These are phyloP conservation scores for Raphanus hybrid DNA, from an alignment of 441 rosid species.

Conservation along the genomic window DNA sequence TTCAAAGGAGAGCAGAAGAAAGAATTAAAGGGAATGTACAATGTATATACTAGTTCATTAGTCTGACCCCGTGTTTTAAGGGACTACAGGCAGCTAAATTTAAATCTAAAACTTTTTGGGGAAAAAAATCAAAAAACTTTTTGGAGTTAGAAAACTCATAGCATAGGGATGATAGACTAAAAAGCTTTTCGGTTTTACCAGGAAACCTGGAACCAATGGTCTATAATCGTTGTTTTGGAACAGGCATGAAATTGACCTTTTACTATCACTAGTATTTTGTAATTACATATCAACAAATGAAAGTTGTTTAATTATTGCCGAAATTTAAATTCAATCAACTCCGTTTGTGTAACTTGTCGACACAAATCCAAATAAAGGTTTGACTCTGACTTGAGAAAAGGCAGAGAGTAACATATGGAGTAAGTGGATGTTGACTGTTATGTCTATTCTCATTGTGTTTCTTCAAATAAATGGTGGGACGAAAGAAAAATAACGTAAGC, in stretches of 20 bases:
- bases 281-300: constrained; percentile 15
- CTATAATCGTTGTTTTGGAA: constrained; percentile 18
- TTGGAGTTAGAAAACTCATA: constrained; percentile 13
- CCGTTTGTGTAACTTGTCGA: constrained; percentile 18
- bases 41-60: constrained; percentile 2
- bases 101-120: background rate
- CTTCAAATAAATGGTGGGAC: background rate
- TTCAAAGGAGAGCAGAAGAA: constrained; percentile 3
- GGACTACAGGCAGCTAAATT: constrained; percentile 1
- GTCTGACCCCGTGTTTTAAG: constrained; percentile 31
- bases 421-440: constrained; percentile 36
- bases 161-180: constrained; percentile 27
- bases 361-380: constrained; percentile 18
- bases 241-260: constrained; percentile 20
- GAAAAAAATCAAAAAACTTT: background rate
- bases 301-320: constrained; percentile 6
- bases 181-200: constrained; percentile 32
- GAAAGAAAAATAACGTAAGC: background rate
- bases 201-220: constrained; percentile 40
- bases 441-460: constrained; percentile 31
- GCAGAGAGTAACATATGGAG: constrained; percentile 39
- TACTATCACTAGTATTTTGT: constrained; percentile 18
- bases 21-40: background rate
- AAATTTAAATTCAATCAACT: background rate
- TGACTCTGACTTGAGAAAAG: constrained; percentile 42